A percentile compares a stretch with the other conserved stretches of the same genome.
phyloP scores from a whole-genome alignment of 106 monocot genomes.

The Apostasia shenzhenica region DNA sequence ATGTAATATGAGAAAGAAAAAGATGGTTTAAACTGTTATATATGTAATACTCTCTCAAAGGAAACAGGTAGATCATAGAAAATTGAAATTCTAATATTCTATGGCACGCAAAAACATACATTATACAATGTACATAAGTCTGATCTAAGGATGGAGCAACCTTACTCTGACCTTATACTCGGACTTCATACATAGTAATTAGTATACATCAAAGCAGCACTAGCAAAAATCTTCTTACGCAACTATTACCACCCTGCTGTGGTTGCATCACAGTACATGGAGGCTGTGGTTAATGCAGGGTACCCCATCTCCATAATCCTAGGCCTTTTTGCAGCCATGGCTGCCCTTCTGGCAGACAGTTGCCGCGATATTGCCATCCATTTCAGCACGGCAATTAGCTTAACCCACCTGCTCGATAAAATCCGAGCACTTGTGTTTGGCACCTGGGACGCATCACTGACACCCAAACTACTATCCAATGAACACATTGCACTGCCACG shows the following conservation, averaged over 20 bases:
- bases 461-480: not conserved
- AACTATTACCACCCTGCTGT: not conserved
- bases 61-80: too few species aligned
- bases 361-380: conserved; percentile 34
- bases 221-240: not conserved
- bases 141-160: too few species aligned
- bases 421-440: not conserved
- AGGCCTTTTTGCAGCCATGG: not conserved
- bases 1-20: too few species aligned
- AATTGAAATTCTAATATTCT: too few species aligned
- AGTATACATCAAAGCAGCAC: not conserved
- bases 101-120: too few species aligned
- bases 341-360: conserved; percentile 19
- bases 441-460: not conserved
- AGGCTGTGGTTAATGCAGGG: not conserved
- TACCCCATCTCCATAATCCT: conserved; percentile 1
- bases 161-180: too few species aligned
- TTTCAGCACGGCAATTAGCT: conserved; percentile 37
- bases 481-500: conserved; percentile 8
- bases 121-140: too few species aligned
- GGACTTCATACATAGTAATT: too few species aligned
- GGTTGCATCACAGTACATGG: not conserved
- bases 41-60: too few species aligned
- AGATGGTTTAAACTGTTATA: too few species aligned
- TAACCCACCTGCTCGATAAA: conserved; percentile 38